phyloP scores from a whole-genome alignment of 2,329 filamentous ascomycete species.

The Diplocarpon rosae region DNA sequence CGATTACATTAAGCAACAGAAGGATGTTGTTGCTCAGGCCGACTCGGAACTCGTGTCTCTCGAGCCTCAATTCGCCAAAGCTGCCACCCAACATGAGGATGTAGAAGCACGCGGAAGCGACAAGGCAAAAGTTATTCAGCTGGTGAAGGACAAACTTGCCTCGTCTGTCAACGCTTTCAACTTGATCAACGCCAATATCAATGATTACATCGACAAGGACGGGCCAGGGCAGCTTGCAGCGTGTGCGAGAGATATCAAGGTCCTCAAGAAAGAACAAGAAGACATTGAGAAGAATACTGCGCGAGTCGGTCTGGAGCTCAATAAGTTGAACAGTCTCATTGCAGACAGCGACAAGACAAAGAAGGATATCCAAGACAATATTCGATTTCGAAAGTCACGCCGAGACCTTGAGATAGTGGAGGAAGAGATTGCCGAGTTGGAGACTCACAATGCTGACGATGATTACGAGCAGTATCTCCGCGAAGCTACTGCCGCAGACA shows the following conservation, averaged over 20 bases:
- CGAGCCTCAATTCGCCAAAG: slow-evolving; percentile 63
- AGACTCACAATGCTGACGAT: slow-evolving; percentile 40
- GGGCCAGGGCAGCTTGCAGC: slow-evolving; percentile 60
- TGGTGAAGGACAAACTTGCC: slow-evolving; percentile 59
- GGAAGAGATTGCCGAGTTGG: slow-evolving; percentile 61
- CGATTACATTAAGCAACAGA: slow-evolving; percentile 55
- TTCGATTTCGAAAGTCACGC: slow-evolving; percentile 70
- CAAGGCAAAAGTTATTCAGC: slow-evolving; percentile 61
- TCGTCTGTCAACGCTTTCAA: slow-evolving; percentile 69
- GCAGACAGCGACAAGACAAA: slow-evolving; percentile 73
- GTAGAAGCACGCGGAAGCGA: slow-evolving; percentile 58
- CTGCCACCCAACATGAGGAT: slow-evolving; percentile 67
- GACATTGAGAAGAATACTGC: slow-evolving; percentile 49
- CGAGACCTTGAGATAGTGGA: slow-evolving; percentile 56
- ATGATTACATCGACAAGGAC: slow-evolving; percentile 64
- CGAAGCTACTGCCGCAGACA: slow-evolving; percentile 59
- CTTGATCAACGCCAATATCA: slow-evolving; percentile 66
- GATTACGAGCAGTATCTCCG: slow-evolving; percentile 49
- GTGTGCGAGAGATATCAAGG: slow-evolving; percentile 58
- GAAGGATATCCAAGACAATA: slow-evolving; percentile 79
- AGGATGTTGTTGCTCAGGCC: slow-evolving; percentile 54
- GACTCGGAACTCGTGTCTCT: slow-evolving; percentile 67
- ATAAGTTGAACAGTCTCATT: slow-evolving; percentile 66
- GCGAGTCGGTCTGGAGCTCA: slow-evolving; percentile 34
- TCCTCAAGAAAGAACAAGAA: slow-evolving; percentile 60